A percentile compares a stretch with the other conserved stretches of the same genome.
Evolutionary conservation across 345 rosid genomes (phyloP).

Genomic region (Citrus sinensis): DVS_A1.0 CM039164.1:27696001-27696500

Average conservation of each 20-base stretch:
- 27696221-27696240: not conserved
- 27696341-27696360: not conserved
- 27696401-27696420: not conserved
- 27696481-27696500: constrained; percentile 19
- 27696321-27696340: not conserved
- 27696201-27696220: not conserved
- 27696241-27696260: not conserved
- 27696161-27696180: not conserved
- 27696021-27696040: not conserved
- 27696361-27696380: not conserved
- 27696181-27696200: not conserved
- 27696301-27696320: constrained; percentile 88
- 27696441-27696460: not conserved
- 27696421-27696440: not conserved
- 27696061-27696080: not conserved
- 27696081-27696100: not conserved
- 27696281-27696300: constrained; percentile 94
- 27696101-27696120: not conserved
- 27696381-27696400: not conserved
- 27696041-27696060: not conserved
- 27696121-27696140: not conserved
- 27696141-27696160: not conserved
- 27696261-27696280: constrained; percentile 30
- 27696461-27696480: constrained; percentile 8
- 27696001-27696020: not conserved